These are phyloP conservation scores for Emericellopsis atlantica DNA, from an alignment of 2,329 filamentous ascomycete genomes.

Conservation along the genomic window DNA sequence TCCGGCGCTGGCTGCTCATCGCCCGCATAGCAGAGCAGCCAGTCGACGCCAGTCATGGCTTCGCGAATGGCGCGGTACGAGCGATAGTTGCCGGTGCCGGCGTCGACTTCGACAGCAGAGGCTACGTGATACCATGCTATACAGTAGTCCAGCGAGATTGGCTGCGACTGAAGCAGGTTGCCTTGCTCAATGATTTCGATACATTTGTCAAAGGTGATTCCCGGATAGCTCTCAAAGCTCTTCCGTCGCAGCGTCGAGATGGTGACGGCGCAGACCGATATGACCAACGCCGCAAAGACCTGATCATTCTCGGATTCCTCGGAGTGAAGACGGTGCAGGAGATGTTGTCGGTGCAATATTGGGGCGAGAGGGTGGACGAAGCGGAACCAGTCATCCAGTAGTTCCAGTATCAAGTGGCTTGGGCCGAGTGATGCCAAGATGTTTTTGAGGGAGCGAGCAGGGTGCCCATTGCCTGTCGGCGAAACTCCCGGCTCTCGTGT, in stretches of 20 bases:
- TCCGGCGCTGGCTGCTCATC: background rate
- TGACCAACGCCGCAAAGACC: conserved; percentile 17
- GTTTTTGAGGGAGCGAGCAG: background rate
- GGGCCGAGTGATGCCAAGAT: background rate
- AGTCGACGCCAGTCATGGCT: conserved; percentile 1
- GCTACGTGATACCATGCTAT: conserved; percentile 21
- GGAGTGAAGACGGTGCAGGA: conserved; percentile 12
- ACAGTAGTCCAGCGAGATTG: conserved; percentile 19
- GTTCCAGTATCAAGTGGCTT: background rate
- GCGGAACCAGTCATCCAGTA: conserved; percentile 21
- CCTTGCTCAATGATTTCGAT: conserved; percentile 14
- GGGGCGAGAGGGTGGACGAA: conserved; percentile 20
- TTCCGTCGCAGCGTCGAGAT: conserved; percentile 15
- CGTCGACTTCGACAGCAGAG: conserved; percentile 8
- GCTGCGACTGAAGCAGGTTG: conserved; percentile 8
- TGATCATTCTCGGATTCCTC: conserved; percentile 12
- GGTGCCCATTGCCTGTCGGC: background rate
- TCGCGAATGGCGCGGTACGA: conserved; percentile 4
- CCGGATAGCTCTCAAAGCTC: conserved; percentile 8
- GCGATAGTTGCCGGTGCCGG: conserved; percentile 4
- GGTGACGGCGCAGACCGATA: conserved; percentile 20
- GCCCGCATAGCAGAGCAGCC: background rate
- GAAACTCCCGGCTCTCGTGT: too few species aligned
- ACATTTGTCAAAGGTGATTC: conserved; percentile 14
- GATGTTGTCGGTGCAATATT: conserved; percentile 16